Base-by-base conservation (phyloP, 441 rosid species). In the Rhodomyrtus psidioides region DNA sequence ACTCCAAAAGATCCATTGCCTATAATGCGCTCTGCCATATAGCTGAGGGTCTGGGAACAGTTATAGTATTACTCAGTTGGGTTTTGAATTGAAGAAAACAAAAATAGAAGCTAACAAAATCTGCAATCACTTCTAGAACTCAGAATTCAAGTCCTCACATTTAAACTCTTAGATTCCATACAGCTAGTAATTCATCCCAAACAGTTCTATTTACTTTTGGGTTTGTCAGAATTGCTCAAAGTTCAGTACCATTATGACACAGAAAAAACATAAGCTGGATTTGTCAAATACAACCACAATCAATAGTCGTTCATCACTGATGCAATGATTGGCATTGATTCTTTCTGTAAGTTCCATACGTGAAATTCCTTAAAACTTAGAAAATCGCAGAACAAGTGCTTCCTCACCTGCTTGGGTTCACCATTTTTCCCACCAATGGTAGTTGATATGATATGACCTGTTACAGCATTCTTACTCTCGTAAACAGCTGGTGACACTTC, bases 1-100 rank as follows among this genome's bases (percentile, higher is more conserved):
- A 97, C 90, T 53, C 99, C 99, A 89, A 97, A 97, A 5, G 99
- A 96, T 58, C 99, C 99, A 84, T 93, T 96, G 54, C 99, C 99
- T 9, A 97, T 97, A 70, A 96, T 96, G 44, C 98, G 94, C 93
- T 97, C 99, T 56, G 99, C 99, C 99, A 96, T 97, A 90, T 95
- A 97, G 89, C 99, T 96, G 88, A 97, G 95, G 4, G 99, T 97
- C 98, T 97, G 89, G n/a, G 57, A 83, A 51, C n/a, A 70, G 42
- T 70, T 21, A 70, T 3, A 70, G 49, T 49, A 70, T 39, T 70
- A 70, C n/a, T 70, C 9, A 70, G 49, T 70, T 70, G 49, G 79
- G 49, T 39, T 26, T 39, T 39, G 23, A 19, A 70, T 39, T 70
- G 49, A 70, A 49, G 79, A 39, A 19, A 70, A 70, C n/a, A 70